Evolutionary conservation across 2,329 filamentous ascomycete species (phyloP), one percentile per base, ranked within the genome.

Genomic region (Daldinia sp.): DNA sequence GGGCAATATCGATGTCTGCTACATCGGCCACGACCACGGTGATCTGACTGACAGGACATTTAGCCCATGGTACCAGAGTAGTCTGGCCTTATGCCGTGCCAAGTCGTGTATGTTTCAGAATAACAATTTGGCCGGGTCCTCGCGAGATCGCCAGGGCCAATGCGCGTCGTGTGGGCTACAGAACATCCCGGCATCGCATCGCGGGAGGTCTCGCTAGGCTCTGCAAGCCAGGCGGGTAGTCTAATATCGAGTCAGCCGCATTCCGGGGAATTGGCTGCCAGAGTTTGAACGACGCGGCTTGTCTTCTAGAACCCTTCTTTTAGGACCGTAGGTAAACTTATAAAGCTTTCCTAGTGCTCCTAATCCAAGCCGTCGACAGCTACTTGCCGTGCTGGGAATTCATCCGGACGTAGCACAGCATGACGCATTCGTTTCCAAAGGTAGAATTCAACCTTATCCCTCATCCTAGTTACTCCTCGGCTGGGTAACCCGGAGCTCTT

Each of bases 41-140:
- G 47, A 65, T 32, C 58, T 61, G 48, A 58, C 37, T 41, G 58
- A 55, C 34, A 50, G 30, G 34, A 25, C 45, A 56, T 64, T 67
- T 61, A 50, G 43, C 59, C 37, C 58, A 58, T 55, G 54, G 30
- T 48, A 63, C 37, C 58, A 58, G 58, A 56, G 30, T 48, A 63
- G 64, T 60, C 66, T 66, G 58, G 56, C 63, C 58, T 15, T 64
- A 63, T 67, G 62, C 35, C 51, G 60, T 52, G 66, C 61, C 67
- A 60, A 72, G 65, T 67, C 34, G 58, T 67, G 65, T 64, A 58
- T 54, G 70, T 73, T 73, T 71, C 70, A 70, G 65, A 63, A 63
- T 63, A 66, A 63, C 47, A 47, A 55, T 60, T 60, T 53, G 48
- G 53, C 63, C 64, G 65, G 60, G 67, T 56, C 53, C 67, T 58